phyloP scores from a whole-genome alignment of 352 stramenopile species.

The Globisporangium recalcitrans region DNA sequence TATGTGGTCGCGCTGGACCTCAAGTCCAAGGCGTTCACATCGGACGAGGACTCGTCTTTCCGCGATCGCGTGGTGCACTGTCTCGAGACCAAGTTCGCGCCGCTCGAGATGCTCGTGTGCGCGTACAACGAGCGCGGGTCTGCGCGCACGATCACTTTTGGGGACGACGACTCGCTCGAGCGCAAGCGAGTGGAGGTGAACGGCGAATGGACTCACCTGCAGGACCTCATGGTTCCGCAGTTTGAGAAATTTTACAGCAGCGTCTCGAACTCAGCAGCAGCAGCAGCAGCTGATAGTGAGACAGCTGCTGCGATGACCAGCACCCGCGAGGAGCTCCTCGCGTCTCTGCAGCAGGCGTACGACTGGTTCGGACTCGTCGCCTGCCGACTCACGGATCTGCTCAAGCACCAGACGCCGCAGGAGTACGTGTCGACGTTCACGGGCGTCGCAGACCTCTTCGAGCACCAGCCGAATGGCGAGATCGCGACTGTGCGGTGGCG shows the following conservation, averaged over 20 bases:
- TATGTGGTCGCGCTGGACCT: constrained; percentile 63
- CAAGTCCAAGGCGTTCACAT: constrained; percentile 34
- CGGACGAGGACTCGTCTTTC: constrained; percentile 11
- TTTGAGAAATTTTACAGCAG: constrained; percentile 35
- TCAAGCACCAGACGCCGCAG: constrained; percentile 47
- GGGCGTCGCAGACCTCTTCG: constrained; percentile 32
- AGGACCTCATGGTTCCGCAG: constrained; percentile 48
- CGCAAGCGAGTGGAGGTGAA: constrained; percentile 65
- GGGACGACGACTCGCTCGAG: constrained; percentile 54
- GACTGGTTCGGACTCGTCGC: constrained; percentile 77
- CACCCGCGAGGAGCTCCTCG: constrained; percentile 20
- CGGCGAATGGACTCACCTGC: constrained; percentile 30
- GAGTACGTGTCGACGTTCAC: constrained; percentile 81
- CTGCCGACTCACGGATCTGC: constrained; percentile 47
- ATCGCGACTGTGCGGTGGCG: constrained; percentile 65
- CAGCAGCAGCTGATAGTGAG: background rate
- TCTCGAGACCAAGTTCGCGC: constrained; percentile 43
- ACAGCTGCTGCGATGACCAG: background rate
- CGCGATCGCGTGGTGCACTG: constrained; percentile 39
- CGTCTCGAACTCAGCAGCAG: constrained; percentile 16
- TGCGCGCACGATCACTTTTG: constrained; percentile 63
- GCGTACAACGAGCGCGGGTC: constrained; percentile 63
- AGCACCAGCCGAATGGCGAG: constrained; percentile 28
- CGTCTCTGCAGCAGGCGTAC: constrained; percentile 47
- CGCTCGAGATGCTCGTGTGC: constrained; percentile 69